These are phyloP conservation scores for Cercis canadensis DNA, from an alignment of 306 rosid genomes.

Conservation along the genomic window DNA sequence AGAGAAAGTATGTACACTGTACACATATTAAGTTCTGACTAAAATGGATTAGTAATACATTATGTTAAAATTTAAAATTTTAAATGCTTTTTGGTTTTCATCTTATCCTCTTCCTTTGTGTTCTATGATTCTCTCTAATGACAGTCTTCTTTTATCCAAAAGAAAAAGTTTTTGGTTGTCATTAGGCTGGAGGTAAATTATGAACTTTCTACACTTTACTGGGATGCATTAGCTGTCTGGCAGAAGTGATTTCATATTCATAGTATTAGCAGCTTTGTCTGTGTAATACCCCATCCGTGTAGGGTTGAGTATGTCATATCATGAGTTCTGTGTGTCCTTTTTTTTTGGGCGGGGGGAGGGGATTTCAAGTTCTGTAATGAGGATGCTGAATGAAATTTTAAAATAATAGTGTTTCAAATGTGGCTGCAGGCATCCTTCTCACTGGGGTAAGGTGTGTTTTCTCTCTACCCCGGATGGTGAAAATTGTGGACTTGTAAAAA, in stretches of 20 bases:
- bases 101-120: too few relatives aligned
- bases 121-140: too few relatives aligned
- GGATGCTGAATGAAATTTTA: background rate
- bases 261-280: conserved; percentile 18
- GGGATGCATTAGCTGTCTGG: background rate
- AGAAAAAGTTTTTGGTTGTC: background rate
- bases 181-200: background rate
- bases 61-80: conserved; percentile 1
- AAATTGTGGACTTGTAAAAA: conserved; percentile 98
- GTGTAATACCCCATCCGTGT: background rate
- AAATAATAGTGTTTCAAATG: conserved; percentile 34
- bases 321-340: background rate
- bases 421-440: conserved; percentile 94
- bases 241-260: background rate
- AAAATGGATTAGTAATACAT: background rate
- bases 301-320: background rate
- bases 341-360: background rate
- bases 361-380: too few relatives aligned
- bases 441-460: conserved; percentile 97
- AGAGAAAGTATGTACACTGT: background rate
- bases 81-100: background rate
- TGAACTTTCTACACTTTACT: conserved; percentile 12
- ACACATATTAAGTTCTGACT: conserved; percentile 8
- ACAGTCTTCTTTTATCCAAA: too few relatives aligned
- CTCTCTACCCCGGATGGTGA: conserved; percentile 98